phyloP scores from a whole-genome alignment of 352 stramenopile genomes.

The Phytophthora cactorum region DNA sequence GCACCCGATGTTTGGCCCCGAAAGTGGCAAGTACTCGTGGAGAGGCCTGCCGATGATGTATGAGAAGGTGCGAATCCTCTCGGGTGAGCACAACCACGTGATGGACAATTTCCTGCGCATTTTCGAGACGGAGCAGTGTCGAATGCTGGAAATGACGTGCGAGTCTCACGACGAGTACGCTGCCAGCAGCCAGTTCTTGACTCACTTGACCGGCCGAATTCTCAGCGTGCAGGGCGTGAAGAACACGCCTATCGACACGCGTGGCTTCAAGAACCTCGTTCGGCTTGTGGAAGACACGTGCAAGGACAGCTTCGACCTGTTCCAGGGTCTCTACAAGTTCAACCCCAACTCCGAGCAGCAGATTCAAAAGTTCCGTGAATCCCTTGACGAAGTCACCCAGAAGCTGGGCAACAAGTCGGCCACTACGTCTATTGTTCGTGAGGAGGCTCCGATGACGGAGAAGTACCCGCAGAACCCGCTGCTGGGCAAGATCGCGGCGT shows the following conservation, averaged over 20 bases:
- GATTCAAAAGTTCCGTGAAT: constrained; percentile 79
- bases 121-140: constrained; percentile 96
- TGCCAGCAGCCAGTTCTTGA: constrained; percentile 98
- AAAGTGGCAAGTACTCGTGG: constrained; percentile 96
- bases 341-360: constrained; percentile 92
- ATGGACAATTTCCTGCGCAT: constrained; percentile 94
- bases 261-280: constrained; percentile 97
- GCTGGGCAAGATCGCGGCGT: constrained; percentile 83
- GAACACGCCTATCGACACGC: constrained; percentile 95
- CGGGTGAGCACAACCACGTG: constrained; percentile 56
- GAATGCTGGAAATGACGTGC: constrained; percentile 97
- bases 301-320: constrained; percentile 98
- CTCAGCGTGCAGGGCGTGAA: constrained; percentile 89
- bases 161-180: constrained; percentile 96
- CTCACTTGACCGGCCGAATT: constrained; percentile 97
- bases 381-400: constrained; percentile 57
- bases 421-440: neutral
- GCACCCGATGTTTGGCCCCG: constrained; percentile 98
- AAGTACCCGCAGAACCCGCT: constrained; percentile 84
- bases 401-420: constrained; percentile 38
- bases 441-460: constrained; percentile 41
- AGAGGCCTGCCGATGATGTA: constrained; percentile 96
- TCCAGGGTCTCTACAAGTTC: constrained; percentile 98
- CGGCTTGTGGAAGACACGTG: constrained; percentile 96
- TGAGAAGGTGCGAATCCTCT: constrained; percentile 91